A percentile compares a stretch with the other conserved stretches of the same genome.
Conservation (phyloP, 352 stramenopile species). For the Saprolegnia diclina region DNA sequence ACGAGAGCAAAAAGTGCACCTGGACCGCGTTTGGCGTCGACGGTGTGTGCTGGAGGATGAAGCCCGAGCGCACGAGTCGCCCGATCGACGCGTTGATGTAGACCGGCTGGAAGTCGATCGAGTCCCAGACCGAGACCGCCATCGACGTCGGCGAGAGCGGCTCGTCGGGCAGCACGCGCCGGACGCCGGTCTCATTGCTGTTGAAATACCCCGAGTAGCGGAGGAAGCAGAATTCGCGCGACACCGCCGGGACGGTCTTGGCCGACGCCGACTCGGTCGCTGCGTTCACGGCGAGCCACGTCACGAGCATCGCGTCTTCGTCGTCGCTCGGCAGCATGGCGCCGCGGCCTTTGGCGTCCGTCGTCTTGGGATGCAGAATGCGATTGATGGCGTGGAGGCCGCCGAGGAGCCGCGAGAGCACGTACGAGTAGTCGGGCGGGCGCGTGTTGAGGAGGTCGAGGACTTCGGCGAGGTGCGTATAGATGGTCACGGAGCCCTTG, state of each 20-base stretch:
- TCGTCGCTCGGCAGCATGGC: background rate
- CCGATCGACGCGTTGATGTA: conserved; percentile 1
- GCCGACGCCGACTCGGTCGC: conserved; percentile 1
- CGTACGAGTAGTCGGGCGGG: conserved; percentile 6
- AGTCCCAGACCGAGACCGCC: conserved; percentile 22
- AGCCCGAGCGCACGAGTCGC: conserved; percentile 16
- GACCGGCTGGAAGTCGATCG: conserved; percentile 3
- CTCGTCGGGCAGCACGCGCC: conserved; percentile 16
- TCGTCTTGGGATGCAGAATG: conserved; percentile 7
- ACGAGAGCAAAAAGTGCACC: conserved; percentile 24
- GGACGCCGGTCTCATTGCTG: background rate
- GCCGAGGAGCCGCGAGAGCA: conserved; percentile 17
- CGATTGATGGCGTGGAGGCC: conserved; percentile 12
- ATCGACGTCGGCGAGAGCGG: conserved; percentile 4
- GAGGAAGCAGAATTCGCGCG: conserved; percentile 25
- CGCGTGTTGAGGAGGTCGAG: conserved; percentile 20
- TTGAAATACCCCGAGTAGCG: conserved; percentile 25
- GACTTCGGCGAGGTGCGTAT: conserved; percentile 20
- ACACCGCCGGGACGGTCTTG: background rate
- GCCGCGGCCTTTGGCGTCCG: background rate
- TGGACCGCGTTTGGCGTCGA: conserved; percentile 17
- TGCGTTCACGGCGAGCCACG: conserved; percentile 18
- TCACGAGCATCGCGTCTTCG: conserved; percentile 24
- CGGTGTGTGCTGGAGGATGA: conserved; percentile 17
- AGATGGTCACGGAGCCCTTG: conserved; percentile 20